These are phyloP conservation scores for Apiotrichum gracile DNA, from an alignment of 1,284 basidiomycete species.

Conservation along the genomic window DNA sequence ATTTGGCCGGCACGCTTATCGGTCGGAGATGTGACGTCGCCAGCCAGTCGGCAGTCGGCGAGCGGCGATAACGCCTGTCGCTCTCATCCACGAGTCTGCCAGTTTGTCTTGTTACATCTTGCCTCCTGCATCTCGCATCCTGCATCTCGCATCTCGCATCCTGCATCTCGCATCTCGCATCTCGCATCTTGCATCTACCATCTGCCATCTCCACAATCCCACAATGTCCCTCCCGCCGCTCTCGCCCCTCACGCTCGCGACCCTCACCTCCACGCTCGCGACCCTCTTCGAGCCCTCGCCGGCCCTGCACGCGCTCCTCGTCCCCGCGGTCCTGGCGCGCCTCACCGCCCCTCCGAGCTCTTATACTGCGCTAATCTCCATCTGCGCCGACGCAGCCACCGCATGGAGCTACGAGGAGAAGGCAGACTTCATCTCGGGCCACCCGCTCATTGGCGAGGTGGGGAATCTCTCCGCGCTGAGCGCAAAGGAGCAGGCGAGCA, in stretches of 20 bases:
- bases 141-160: no score
- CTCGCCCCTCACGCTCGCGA: neutral
- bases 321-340: slow-evolving; percentile 23
- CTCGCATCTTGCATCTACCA: no score
- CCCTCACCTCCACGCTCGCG: neutral
- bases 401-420: slow-evolving; percentile 58
- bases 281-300: slow-evolving; percentile 34
- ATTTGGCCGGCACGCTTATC: no score
- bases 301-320: slow-evolving; percentile 20
- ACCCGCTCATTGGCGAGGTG: slow-evolving; percentile 82
- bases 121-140: no score
- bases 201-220: no score
- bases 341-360: slow-evolving; percentile 32
- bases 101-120: no score
- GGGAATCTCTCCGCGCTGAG: slow-evolving; percentile 61
- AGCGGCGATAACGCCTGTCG: no score
- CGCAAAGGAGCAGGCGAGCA: slow-evolving; percentile 65
- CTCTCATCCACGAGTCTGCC: no score
- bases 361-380: slow-evolving; percentile 60
- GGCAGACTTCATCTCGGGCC: slow-evolving; percentile 68
- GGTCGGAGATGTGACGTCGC: no score
- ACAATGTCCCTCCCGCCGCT: neutral
- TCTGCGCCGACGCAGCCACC: slow-evolving; percentile 53
- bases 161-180: no score
- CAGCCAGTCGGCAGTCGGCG: no score